A percentile compares a stretch with the other conserved stretches of the same genome.
phyloP scores from a whole-genome alignment of 192 early-diverging fungal species.

The Spinellus fusiger region DNA sequence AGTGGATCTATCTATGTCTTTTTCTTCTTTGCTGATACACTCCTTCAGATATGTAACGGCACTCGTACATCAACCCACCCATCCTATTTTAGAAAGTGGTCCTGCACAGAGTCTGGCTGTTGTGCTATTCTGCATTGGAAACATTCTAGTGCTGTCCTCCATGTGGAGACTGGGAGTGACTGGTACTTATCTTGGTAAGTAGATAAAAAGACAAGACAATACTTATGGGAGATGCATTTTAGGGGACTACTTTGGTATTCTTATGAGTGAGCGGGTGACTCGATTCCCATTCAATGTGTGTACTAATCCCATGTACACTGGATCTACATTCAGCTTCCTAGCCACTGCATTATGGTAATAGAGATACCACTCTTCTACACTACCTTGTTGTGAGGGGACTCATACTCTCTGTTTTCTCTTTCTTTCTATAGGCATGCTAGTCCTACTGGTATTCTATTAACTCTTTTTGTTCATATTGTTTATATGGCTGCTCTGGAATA shows the following conservation, averaged over 20 bases:
- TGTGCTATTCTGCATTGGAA: conserved; percentile 54
- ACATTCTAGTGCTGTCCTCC: conserved; percentile 71
- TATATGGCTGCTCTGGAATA: conserved; percentile 70
- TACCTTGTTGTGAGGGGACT: background rate
- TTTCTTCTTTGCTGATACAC: background rate
- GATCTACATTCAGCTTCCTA: conserved; percentile 82
- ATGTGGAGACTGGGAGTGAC: conserved; percentile 85
- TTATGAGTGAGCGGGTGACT: conserved; percentile 80
- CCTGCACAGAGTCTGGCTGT: conserved; percentile 42
- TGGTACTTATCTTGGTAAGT: conserved; percentile 81
- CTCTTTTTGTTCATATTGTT: conserved; percentile 64
- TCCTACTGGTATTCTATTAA: conserved; percentile 67
- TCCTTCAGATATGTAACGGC: conserved; percentile 57
- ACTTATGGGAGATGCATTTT: background rate
- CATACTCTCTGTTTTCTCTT: background rate
- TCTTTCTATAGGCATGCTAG: conserved; percentile 46
- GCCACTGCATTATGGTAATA: conserved; percentile 77
- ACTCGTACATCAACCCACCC: conserved; percentile 61
- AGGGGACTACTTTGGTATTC: conserved; percentile 94
- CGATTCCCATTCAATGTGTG: conserved; percentile 89
- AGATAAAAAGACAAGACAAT: background rate
- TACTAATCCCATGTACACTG: conserved; percentile 94
- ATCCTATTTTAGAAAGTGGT: conserved; percentile 37
- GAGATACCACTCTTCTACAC: background rate
- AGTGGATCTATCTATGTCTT: background rate